Percentiles rank a stretch among this genome's conserved stretches.
Evolutionary conservation across 768 basidiomycete genomes (phyloP).

Genomic region (Lenzites betulinus): DNA sequence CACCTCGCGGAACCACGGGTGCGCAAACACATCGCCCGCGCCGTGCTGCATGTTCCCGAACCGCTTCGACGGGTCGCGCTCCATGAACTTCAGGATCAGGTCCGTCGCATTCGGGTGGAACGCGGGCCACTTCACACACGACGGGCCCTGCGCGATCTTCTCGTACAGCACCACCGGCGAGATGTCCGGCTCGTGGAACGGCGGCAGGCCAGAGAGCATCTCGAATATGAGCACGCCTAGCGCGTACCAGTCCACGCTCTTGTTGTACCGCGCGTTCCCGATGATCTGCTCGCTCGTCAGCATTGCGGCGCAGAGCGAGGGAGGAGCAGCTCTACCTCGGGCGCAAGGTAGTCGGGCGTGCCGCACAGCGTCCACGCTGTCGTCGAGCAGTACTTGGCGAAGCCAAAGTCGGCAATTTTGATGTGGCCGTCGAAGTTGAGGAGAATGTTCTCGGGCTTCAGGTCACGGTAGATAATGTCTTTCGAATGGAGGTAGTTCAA

Average conservation of each 20-base stretch:
- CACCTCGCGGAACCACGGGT: conserved; percentile 93
- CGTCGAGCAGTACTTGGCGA: conserved; percentile 85
- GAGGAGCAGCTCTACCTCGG: conserved; percentile 58
- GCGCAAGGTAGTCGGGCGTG: conserved; percentile 95
- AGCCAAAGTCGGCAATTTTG: conserved; percentile 96
- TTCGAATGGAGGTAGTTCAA: conserved; percentile 85
- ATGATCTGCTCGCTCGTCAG: conserved; percentile 53
- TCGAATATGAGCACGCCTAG: conserved; percentile 96
- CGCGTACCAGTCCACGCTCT: conserved; percentile 98
- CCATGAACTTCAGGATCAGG: conserved; percentile 89
- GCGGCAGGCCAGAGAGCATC: conserved; percentile 95
- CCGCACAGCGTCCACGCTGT: conserved; percentile 96
- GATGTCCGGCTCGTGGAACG: conserved; percentile 86
- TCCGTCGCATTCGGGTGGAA: conserved; percentile 80
- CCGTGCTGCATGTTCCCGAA: conserved; percentile 90
- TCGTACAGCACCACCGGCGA: conserved; percentile 91
- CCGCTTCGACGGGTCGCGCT: conserved; percentile 82
- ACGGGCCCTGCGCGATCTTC: conserved; percentile 79
- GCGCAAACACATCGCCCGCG: conserved; percentile 88
- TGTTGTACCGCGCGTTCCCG: conserved; percentile 85
- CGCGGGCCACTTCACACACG: conserved; percentile 78
- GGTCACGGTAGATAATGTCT: conserved; percentile 94
- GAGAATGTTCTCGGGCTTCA: conserved; percentile 97
- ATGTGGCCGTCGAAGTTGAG: conserved; percentile 95
- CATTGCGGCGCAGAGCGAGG: not conserved